Percentiles rank a stretch among this genome's conserved stretches.
These are phyloP conservation scores for Cryptosporidium viatorum DNA, from an alignment of 169 alveolate genomes.

Conservation along the genomic window DNA sequence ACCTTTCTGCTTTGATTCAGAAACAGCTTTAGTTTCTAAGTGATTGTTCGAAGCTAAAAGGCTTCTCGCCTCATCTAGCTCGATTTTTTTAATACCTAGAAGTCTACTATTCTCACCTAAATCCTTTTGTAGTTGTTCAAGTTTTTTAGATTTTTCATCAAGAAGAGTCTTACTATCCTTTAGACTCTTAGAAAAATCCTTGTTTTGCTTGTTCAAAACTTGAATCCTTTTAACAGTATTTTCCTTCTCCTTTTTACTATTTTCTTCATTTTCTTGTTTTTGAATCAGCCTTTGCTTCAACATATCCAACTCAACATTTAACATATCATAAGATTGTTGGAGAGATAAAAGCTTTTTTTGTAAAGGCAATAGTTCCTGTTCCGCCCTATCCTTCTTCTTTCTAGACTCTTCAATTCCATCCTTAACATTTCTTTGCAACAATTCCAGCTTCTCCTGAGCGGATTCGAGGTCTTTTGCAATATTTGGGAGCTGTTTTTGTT, in stretches of 20 bases:
- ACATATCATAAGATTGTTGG: conserved; percentile 52
- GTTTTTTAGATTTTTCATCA: conserved; percentile 80
- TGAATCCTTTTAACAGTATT: conserved; percentile 79
- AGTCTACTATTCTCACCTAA: conserved; percentile 4
- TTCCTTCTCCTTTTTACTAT: conserved; percentile 76
- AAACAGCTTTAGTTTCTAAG: neutral
- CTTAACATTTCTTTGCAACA: conserved; percentile 26
- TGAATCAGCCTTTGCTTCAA: conserved; percentile 78
- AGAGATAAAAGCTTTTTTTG: conserved; percentile 16
- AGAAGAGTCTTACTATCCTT: conserved; percentile 80
- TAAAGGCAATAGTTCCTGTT: conserved; percentile 50
- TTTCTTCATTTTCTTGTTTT: conserved; percentile 78
- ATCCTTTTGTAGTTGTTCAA: conserved; percentile 75
- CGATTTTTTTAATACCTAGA: conserved; percentile 22
- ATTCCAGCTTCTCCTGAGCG: conserved; percentile 66
- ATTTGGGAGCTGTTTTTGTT: conserved; percentile 41
- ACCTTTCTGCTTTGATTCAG: conserved; percentile 2
- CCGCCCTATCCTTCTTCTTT: conserved; percentile 62
- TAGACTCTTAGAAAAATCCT: conserved; percentile 78
- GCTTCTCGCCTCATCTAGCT: conserved; percentile 70
- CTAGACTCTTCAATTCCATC: conserved; percentile 49
- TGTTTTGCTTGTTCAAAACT: conserved; percentile 79
- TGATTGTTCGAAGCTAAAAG: conserved; percentile 4
- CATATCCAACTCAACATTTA: conserved; percentile 70
- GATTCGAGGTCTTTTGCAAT: conserved; percentile 32